phyloP scores from a whole-genome alignment of 139 green algal species.

The Deuterostichococcus epilithicus region DNA sequence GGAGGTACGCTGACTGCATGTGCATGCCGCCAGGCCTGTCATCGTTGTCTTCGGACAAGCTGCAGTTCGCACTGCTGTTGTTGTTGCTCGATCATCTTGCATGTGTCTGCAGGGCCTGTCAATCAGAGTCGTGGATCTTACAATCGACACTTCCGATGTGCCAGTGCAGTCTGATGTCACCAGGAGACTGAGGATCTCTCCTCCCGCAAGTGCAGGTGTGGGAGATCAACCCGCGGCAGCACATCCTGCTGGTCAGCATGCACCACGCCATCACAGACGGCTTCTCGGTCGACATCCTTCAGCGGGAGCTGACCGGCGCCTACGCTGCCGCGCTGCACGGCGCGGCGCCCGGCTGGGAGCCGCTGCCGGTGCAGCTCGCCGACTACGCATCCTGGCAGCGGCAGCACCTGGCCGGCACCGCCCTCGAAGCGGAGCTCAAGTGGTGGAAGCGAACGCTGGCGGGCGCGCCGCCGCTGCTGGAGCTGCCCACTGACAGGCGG shows the following conservation, averaged over 20 bases:
- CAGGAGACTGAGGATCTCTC: too few species aligned
- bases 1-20: not conserved
- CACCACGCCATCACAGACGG: conserved; percentile 11
- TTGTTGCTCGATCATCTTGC: too few species aligned
- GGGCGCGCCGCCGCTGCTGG: not conserved
- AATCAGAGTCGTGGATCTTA: too few species aligned
- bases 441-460: not conserved
- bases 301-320: not conserved
- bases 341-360: not conserved
- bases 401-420: not conserved
- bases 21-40: not conserved
- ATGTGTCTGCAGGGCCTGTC: too few species aligned
- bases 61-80: too few species aligned
- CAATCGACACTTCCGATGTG: not conserved
- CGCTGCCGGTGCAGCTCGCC: not conserved
- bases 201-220: not conserved
- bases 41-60: not conserved
- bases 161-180: not conserved
- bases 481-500: not conserved
- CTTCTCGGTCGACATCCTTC: not conserved
- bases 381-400: conserved; percentile 10
- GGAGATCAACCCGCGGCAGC: not conserved
- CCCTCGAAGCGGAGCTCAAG: not conserved
- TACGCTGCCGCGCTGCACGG: not conserved
- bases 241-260: conserved; percentile 6